Base-by-base conservation (phyloP, 129 eudicot species). In the Arctium minus region DNA sequence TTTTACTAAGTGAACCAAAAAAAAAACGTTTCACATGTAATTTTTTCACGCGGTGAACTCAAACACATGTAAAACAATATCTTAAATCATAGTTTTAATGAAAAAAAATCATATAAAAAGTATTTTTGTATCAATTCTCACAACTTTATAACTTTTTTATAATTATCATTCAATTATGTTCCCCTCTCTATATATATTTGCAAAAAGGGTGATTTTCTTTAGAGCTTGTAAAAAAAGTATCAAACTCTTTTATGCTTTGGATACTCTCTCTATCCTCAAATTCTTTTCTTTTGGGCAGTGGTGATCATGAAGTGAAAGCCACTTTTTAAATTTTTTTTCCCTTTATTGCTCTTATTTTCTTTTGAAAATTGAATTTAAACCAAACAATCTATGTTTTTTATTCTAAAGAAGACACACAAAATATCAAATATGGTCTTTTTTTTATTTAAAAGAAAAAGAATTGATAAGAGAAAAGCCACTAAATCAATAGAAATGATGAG, bases 201-300 rank as follows among this genome's bases (percentile, higher is more conserved):
- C 71, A 77, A 18, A 46, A 77, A 17, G 50, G 72, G 17, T 60
- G 42, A 22, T 60, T 77, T 76, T 50, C 46, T 50, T 77, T 17
- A 60, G 18, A 77, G 9, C 35, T 60, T 75, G 35, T 48, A 48
- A 75, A 75, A 48, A 75, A 75, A 75, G 46, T n/a, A 35, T 10
- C 70, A n/a, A 6, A 17, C 9, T 11, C 60, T 76, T 56, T 35
- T 33, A 60, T 77, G 46, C 80, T 56, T 77, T 77, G 80, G 80
- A 77, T 77, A 29, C 80, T 65, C 50, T 33, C 46, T 77, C 80
- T 72, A 56, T 77, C 72, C 8, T 17, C 35, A 77, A 77, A 77
- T 69, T 70, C 65, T 17, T 60, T 38, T 56, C 53, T 56, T 10
- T 60, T 60, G 22, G 68, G 29, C 29, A 6, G 10, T 56, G 65